Percentiles rank a stretch among this genome's conserved stretches.
Evolutionary conservation across 2,329 filamentous ascomycete species (phyloP).

Genomic region (Dichotomopilus funicola): DNA sequence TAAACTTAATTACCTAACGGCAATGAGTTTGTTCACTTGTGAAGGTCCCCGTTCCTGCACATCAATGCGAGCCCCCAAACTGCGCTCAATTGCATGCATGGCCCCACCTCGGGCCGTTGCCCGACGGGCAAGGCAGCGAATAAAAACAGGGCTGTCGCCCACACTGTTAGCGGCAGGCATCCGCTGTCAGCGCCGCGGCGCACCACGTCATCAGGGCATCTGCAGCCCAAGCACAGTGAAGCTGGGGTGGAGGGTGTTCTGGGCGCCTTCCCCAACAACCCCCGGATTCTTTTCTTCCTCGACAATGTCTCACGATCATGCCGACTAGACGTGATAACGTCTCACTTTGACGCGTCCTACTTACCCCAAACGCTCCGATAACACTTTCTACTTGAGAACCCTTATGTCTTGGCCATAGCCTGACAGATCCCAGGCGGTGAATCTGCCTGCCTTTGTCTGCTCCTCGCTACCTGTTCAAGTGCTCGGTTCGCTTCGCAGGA

Average conservation of each 20-base stretch:
- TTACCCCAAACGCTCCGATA: no score
- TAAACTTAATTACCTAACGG: no score
- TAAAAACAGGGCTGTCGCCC: neutral
- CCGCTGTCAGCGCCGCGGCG: neutral
- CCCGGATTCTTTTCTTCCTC: neutral
- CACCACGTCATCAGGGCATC: conserved; percentile 19
- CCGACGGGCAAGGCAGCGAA: conserved; percentile 7
- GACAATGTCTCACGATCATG: conserved; percentile 3
- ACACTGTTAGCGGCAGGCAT: conserved; percentile 9
- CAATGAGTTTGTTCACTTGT: no score
- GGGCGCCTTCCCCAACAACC: neutral
- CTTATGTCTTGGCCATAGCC: conserved; percentile 2
- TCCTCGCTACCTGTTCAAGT: neutral
- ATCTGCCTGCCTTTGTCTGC: neutral
- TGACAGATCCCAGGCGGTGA: neutral
- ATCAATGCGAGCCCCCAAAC: no score
- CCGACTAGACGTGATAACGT: no score
- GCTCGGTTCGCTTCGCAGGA: no score
- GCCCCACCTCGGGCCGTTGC: neutral
- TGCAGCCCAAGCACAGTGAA: neutral
- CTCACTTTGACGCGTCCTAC: no score
- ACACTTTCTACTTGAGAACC: no score
- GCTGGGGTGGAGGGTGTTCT: no score
- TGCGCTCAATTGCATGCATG: neutral
- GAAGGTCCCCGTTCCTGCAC: no score